A percentile compares a stretch with the other conserved stretches of the same genome.
Evolutionary conservation across 1,284 basidiomycete species (phyloP).

Genomic region (Ganoderma lucidum): DNA sequence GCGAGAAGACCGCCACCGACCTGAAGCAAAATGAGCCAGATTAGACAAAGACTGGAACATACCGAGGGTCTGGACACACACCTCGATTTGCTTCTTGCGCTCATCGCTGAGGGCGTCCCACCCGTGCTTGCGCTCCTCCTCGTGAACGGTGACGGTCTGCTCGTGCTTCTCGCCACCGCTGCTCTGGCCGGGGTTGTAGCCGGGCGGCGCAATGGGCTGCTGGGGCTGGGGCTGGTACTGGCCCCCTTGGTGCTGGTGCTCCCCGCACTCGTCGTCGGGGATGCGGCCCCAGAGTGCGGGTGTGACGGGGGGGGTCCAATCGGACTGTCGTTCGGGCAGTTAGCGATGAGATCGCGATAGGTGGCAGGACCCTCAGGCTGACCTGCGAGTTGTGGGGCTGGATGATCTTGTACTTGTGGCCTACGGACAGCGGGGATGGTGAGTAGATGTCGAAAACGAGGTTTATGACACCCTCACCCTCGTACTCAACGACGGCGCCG

Average conservation of each 20-base stretch:
- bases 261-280: constrained; percentile 43
- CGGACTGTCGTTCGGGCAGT: constrained; percentile 47
- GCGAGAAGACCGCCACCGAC: constrained; percentile 69
- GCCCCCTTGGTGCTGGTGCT: constrained; percentile 37
- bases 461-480: constrained; percentile 49
- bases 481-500: constrained; percentile 63
- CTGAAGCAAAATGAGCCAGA: constrained; percentile 44
- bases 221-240: constrained; percentile 37
- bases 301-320: constrained; percentile 68
- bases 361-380: constrained; percentile 8
- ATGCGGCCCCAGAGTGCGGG: constrained; percentile 75
- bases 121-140: constrained; percentile 60
- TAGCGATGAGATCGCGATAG: background rate
- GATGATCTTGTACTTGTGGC: constrained; percentile 69
- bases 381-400: constrained; percentile 77
- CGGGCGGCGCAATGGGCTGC: constrained; percentile 30
- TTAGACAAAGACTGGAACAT: background rate
- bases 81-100: constrained; percentile 67
- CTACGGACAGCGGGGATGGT: constrained; percentile 44
- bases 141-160: constrained; percentile 48
- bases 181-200: constrained; percentile 28
- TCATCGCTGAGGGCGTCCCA: constrained; percentile 65
- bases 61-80: constrained; percentile 36
- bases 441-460: constrained; percentile 1
- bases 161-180: constrained; percentile 25